A percentile compares a stretch with the other conserved stretches of the same genome.
phyloP scores from a whole-genome alignment of 2,329 filamentous ascomycete genomes.

The Knufia fluminis region DNA sequence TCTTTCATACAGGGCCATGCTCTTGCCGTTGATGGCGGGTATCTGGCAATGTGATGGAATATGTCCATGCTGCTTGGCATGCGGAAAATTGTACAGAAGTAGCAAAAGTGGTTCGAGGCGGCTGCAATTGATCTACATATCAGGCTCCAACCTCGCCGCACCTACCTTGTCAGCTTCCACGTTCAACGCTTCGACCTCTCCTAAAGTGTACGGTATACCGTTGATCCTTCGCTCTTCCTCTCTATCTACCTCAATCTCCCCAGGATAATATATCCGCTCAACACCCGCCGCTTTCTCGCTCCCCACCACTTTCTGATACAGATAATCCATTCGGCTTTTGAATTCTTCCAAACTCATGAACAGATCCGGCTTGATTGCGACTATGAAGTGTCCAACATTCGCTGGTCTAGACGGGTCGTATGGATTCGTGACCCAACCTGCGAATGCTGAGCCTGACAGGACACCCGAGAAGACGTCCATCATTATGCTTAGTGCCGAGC shows the following conservation, averaged over 20 bases:
- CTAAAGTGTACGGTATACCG: conserved; percentile 43
- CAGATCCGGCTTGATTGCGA: conserved; percentile 63
- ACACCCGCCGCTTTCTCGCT: conserved; percentile 46
- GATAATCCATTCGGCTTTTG: conserved; percentile 48
- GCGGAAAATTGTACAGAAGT: background rate
- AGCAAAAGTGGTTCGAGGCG: background rate
- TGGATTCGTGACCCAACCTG: conserved; percentile 64
- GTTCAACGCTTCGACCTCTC: conserved; percentile 43
- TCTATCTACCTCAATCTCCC: conserved; percentile 46
- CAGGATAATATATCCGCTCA: conserved; percentile 49
- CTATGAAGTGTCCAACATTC: conserved; percentile 65
- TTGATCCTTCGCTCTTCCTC: conserved; percentile 31
- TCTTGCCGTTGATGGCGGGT: conserved; percentile 46
- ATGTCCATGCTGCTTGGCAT: background rate
- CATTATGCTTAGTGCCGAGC: conserved; percentile 67
- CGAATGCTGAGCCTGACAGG: conserved; percentile 69
- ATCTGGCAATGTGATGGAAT: conserved; percentile 26
- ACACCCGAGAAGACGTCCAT: conserved; percentile 80
- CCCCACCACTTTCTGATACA: conserved; percentile 46
- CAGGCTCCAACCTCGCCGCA: background rate
- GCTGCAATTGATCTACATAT: background rate
- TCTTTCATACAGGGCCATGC: conserved; percentile 46
- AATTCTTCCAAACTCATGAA: conserved; percentile 66
- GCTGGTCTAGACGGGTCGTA: conserved; percentile 62
- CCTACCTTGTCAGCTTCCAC: conserved; percentile 40